A percentile compares a stretch with the other conserved stretches of the same genome.
Conservation (phyloP, 352 stramenopile genomes). For the Blastocystis sp. region DNA sequence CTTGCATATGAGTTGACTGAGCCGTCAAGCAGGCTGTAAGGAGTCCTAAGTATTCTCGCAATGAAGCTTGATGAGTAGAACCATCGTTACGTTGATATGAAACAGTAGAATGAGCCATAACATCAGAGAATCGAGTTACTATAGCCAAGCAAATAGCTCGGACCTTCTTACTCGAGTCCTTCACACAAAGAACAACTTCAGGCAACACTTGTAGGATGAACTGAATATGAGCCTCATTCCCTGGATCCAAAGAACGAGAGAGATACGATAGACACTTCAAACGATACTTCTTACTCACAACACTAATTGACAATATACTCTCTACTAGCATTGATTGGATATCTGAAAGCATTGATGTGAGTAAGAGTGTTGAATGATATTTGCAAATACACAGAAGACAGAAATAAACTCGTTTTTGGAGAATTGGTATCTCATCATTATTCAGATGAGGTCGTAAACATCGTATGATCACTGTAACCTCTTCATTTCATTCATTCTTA, state of each 20-base stretch:
- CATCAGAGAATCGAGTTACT: slow-evolving; percentile 67
- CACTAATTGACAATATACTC: slow-evolving; percentile 23
- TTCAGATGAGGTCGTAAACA: slow-evolving; percentile 28
- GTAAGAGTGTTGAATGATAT: slow-evolving; percentile 4
- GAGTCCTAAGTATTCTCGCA: slow-evolving; percentile 63
- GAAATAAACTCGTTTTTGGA: slow-evolving; percentile 55
- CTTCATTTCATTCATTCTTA: neutral
- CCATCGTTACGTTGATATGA: neutral
- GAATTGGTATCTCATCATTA: neutral
- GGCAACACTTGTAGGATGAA: slow-evolving; percentile 45
- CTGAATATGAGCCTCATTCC: neutral
- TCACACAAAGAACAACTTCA: slow-evolving; percentile 63
- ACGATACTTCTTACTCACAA: slow-evolving; percentile 50
- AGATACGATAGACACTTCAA: slow-evolving; percentile 19
- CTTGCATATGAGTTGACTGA: slow-evolving; percentile 65
- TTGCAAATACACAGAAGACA: slow-evolving; percentile 47
- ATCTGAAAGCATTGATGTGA: neutral
- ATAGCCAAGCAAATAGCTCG: slow-evolving; percentile 50
- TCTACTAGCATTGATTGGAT: slow-evolving; percentile 18
- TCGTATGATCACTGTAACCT: slow-evolving; percentile 17
- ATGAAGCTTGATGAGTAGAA: slow-evolving; percentile 3
- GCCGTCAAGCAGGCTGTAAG: slow-evolving; percentile 67
- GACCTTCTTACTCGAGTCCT: slow-evolving; percentile 63
- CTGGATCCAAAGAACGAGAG: neutral
- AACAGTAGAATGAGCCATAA: slow-evolving; percentile 66